Evolutionary conservation across 768 basidiomycete species (phyloP), one percentile per base, ranked within the genome.

Genomic region (Lentinula guzmanii): DNA sequence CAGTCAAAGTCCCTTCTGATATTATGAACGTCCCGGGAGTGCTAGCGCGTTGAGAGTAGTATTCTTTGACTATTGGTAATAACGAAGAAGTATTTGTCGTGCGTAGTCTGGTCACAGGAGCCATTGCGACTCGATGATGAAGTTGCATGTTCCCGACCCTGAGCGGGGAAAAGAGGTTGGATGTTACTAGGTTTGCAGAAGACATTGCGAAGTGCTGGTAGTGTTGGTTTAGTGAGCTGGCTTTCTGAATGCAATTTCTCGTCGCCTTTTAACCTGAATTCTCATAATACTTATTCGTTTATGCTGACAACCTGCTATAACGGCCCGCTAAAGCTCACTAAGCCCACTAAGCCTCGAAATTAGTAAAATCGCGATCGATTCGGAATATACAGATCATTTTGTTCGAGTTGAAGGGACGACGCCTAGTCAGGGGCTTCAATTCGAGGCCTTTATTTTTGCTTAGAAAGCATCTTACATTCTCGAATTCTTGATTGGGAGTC

Each of bases 1-100:
- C 63, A 61, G 74, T 71, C 57, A 71, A 71, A 31, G 75, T 76
- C 43, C 63, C 80, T 64, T 80, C 79, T 4, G 74, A 69, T 60
- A 81, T 73, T 7, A 72, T 51, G 33, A 79, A 67, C 7, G 75
- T 75, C 6, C 24, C 76, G 71, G 3, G 71, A 61, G 51, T 63
- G 35, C 66, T 65, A 5, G 69, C 68, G 15, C 72, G 68, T 42
- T 74, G 73, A 7, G 63, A 59, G 35, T 74, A 75, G 56, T 71
- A 70, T 33, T 69, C 65, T 8, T 62, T 63, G 28, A 66, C 67
- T 10, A 70, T 43, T 9, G 67, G 67, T 1, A 65, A 51, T 2
- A 65, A 65, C 7, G 70, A 61, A 45, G 66, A 64, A 6, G 67
- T 64, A 1, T 28, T 31, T 43, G 68, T 61, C 1, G 72, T 70